Conservation (phyloP, 805 yeast species). For the Saccharomycopsis sp. region DNA sequence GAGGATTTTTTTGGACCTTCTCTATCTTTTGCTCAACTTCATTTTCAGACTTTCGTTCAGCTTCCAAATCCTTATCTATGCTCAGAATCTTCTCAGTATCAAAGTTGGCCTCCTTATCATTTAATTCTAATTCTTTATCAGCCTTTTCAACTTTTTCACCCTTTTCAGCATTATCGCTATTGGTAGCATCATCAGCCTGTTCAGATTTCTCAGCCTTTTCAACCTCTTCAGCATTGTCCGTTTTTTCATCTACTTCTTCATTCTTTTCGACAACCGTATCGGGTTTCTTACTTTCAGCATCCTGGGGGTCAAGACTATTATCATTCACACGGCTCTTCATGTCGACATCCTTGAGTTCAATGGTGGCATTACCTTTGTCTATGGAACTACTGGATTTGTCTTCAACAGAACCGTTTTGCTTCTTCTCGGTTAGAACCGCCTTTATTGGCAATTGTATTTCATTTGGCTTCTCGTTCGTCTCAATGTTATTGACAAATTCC, state of each 20-base stretch:
- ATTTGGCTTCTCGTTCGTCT: constrained; percentile 19
- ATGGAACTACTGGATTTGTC: not conserved
- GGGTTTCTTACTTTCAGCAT: not conserved
- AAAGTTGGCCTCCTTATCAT: not conserved
- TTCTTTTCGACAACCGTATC: no score
- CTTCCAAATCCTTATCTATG: no score
- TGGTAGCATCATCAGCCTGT: not conserved
- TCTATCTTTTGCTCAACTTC: constrained; percentile 54
- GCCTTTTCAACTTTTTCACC: not conserved
- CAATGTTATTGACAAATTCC: constrained; percentile 49
- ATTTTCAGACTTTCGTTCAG: no score
- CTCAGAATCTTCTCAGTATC: no score
- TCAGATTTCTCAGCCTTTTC: not conserved
- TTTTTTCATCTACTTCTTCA: constrained; percentile 1
- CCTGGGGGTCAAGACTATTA: not conserved
- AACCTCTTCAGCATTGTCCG: not conserved
- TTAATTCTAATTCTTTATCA: not conserved
- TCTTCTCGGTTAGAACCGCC: no score
- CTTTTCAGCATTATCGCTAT: not conserved
- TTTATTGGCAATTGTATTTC: constrained; percentile 12
- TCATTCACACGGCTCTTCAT: not conserved
- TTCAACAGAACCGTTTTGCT: no score
- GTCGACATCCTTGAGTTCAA: not conserved
- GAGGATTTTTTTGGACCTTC: not conserved
- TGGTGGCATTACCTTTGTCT: not conserved